These are phyloP conservation scores for Erigeron philadelphicus DNA, from an alignment of 140 eudicot species.

Conservation along the genomic window DNA sequence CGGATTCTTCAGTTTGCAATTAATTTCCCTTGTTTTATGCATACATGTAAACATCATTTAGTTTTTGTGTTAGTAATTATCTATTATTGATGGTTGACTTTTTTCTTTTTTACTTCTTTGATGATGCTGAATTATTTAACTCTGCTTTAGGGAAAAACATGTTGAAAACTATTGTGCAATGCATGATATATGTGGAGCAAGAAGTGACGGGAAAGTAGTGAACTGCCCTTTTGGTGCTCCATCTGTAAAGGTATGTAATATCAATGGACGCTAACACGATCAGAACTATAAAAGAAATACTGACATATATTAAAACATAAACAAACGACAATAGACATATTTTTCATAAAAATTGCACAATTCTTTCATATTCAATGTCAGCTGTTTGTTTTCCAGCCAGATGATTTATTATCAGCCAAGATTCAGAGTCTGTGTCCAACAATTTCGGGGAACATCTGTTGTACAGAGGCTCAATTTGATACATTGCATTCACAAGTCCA, in stretches of 20 bases:
- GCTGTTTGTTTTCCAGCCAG: slow-evolving; percentile 54
- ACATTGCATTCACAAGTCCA: slow-evolving; percentile 90
- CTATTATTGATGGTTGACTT: slow-evolving; percentile 3
- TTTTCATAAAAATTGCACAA: not conserved
- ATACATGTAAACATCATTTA: not conserved
- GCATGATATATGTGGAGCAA: slow-evolving; percentile 88
- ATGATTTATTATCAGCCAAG: slow-evolving; percentile 71
- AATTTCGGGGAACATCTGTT: slow-evolving; percentile 86
- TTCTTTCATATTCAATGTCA: slow-evolving; percentile 12
- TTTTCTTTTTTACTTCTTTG: slow-evolving; percentile 1
- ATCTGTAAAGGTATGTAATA: slow-evolving; percentile 60
- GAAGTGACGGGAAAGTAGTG: slow-evolving; percentile 88
- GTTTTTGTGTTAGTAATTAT: slow-evolving; percentile 1
- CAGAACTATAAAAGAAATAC: not conserved
- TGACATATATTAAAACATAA: not conserved
- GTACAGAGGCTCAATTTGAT: slow-evolving; percentile 86
- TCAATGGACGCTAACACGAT: not conserved
- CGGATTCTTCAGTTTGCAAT: slow-evolving; percentile 5
- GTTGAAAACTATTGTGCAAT: slow-evolving; percentile 76
- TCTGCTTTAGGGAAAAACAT: slow-evolving; percentile 46
- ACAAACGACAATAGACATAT: not conserved
- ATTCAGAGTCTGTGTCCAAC: slow-evolving; percentile 98
- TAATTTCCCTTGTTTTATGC: too few species aligned
- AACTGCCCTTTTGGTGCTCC: slow-evolving; percentile 85
- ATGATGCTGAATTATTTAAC: slow-evolving; percentile 6